phyloP scores from a whole-genome alignment of 129 eudicot species.

The Dittrichia graveolens region DNA sequence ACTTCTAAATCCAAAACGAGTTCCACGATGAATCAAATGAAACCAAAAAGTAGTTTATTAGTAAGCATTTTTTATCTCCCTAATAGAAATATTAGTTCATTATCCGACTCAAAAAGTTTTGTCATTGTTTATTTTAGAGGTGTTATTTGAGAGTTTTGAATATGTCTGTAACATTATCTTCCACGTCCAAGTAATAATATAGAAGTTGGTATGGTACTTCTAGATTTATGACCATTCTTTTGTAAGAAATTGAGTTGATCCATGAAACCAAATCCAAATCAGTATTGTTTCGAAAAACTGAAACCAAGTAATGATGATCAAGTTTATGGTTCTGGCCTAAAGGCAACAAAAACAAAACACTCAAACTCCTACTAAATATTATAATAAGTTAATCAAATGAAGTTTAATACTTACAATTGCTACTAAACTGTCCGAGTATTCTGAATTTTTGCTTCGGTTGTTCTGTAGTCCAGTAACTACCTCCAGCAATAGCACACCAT shows the following conservation, averaged over 20 bases:
- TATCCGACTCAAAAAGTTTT: no score
- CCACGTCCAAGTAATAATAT: no score
- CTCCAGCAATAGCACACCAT: slow-evolving; percentile 68
- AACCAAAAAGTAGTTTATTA: not conserved
- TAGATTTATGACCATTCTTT: no score
- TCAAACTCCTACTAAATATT: not conserved
- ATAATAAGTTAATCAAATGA: not conserved
- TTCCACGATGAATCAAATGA: not conserved
- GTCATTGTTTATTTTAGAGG: no score
- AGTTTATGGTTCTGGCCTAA: not conserved
- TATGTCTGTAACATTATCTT: no score
- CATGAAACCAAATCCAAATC: no score
- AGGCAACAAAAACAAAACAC: not conserved
- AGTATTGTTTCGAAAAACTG: no score
- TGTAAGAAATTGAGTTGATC: no score
- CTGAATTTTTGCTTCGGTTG: slow-evolving; percentile 50
- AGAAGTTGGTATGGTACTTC: no score
- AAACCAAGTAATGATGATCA: no score
- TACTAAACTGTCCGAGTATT: slow-evolving; percentile 60
- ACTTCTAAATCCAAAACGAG: not conserved
- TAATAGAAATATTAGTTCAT: no score
- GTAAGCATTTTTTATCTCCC: not conserved
- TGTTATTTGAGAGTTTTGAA: no score
- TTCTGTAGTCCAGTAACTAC: slow-evolving; percentile 64
- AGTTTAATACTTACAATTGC: slow-evolving; percentile 46